Conservation (phyloP, 140 eudicot genomes). For the Cichorium intybus region DNA sequence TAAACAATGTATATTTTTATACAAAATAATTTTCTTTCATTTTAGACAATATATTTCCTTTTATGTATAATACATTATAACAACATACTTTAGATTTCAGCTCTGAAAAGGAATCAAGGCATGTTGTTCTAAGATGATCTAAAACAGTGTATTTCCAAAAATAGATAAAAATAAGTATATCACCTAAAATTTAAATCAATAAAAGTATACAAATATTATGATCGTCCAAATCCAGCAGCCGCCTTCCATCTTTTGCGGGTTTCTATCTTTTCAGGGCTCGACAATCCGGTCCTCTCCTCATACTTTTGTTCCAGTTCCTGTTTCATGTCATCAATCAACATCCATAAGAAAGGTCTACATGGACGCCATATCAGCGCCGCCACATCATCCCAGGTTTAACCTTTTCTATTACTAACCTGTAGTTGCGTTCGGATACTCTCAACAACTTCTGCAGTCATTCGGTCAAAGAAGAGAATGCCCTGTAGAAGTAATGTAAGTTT, state of each 20-base stretch:
- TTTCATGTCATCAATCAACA: conserved; percentile 3
- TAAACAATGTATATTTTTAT: no score
- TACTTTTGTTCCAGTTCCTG: conserved; percentile 78
- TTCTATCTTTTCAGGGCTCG: conserved; percentile 73
- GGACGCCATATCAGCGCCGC: neutral
- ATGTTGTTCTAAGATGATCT: neutral
- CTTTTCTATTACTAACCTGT: conserved; percentile 40
- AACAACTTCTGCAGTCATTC: conserved; percentile 82
- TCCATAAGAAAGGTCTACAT: neutral
- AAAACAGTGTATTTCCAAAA: no score
- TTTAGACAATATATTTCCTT: no score
- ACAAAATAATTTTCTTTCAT: no score
- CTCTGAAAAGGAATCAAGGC: no score
- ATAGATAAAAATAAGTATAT: neutral
- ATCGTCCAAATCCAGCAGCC: conserved; percentile 71
- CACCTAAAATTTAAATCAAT: neutral
- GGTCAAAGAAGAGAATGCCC: conserved; percentile 91
- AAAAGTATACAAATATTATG: conserved; percentile 4
- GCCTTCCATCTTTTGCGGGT: conserved; percentile 57
- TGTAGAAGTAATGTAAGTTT: conserved; percentile 26
- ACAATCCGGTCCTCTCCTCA: conserved; percentile 68
- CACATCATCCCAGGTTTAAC: neutral
- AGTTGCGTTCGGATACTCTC: conserved; percentile 65
- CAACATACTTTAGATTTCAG: neutral
- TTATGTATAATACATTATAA: neutral